Evolutionary conservation across 2,329 filamentous ascomycete species (phyloP).

Genomic region (Aspergillus piperis): DNA sequence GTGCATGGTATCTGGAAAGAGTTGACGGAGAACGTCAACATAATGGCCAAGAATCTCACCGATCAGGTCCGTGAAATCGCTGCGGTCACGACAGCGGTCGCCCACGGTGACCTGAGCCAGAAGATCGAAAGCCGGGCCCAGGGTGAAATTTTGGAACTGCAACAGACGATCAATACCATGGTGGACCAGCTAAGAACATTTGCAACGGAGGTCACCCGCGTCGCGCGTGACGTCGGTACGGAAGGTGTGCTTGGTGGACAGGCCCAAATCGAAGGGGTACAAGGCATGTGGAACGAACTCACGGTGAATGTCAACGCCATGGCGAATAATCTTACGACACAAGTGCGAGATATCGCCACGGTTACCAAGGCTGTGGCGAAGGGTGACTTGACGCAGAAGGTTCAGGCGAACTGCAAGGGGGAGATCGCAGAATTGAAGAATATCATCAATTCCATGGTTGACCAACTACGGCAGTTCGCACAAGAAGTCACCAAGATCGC

Average conservation of each 20-base stretch:
- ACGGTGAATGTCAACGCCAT: constrained; percentile 86
- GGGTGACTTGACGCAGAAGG: constrained; percentile 94
- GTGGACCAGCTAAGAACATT: constrained; percentile 82
- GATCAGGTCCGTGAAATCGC: constrained; percentile 85
- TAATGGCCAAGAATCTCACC: constrained; percentile 80
- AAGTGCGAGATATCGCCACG: constrained; percentile 90
- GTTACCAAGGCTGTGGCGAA: constrained; percentile 70
- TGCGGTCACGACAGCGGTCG: constrained; percentile 79
- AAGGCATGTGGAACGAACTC: constrained; percentile 86
- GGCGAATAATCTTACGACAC: constrained; percentile 82
- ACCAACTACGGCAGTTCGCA: constrained; percentile 94
- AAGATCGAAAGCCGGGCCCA: constrained; percentile 80
- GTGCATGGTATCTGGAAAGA: constrained; percentile 98
- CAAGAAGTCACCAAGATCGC: constrained; percentile 96
- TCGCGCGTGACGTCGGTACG: constrained; percentile 80
- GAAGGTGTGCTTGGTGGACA: constrained; percentile 81
- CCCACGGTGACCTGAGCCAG: constrained; percentile 78
- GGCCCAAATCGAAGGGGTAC: constrained; percentile 78
- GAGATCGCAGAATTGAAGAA: constrained; percentile 95
- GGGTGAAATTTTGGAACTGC: constrained; percentile 78
- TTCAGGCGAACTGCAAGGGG: constrained; percentile 87
- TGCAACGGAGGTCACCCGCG: constrained; percentile 79
- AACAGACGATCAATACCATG: constrained; percentile 89
- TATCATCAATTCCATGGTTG: constrained; percentile 99
- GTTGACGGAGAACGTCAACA: constrained; percentile 84